phyloP scores from a whole-genome alignment of 495 filamentous ascomycete species.

The Aspergillus kassunensis region DNA sequence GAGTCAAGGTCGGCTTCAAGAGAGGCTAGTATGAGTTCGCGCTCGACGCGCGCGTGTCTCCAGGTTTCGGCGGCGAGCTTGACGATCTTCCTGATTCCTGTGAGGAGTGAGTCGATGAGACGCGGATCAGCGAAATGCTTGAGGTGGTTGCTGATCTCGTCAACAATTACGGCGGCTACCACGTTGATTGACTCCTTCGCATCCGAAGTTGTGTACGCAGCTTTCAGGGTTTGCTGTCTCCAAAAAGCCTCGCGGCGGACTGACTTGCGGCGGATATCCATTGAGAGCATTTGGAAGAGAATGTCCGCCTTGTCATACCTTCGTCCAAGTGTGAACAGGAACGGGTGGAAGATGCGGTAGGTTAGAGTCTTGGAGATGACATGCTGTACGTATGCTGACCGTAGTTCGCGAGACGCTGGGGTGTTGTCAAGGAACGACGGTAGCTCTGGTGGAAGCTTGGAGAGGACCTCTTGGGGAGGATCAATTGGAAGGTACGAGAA shows the following conservation, averaged over 20 bases:
- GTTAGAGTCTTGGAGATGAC: conserved; percentile 56
- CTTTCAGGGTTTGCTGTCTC: conserved; percentile 61
- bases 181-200: conserved; percentile 60
- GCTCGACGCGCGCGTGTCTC: conserved; percentile 59
- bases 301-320: conserved; percentile 60
- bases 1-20: conserved; percentile 42
- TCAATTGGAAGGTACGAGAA: conserved; percentile 56
- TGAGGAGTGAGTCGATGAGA: conserved; percentile 49
- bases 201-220: conserved; percentile 58
- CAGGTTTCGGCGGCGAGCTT: conserved; percentile 63
- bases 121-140: conserved; percentile 55
- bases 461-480: conserved; percentile 49
- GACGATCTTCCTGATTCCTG: conserved; percentile 53
- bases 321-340: conserved; percentile 59
- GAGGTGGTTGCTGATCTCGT: conserved; percentile 57
- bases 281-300: conserved; percentile 58
- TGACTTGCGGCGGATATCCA: conserved; percentile 58
- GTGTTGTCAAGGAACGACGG: conserved; percentile 55
- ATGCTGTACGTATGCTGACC: conserved; percentile 59
- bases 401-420: conserved; percentile 49
- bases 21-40: conserved; percentile 54
- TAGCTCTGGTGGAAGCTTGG: conserved; percentile 50
- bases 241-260: conserved; percentile 60
- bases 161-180: conserved; percentile 56
- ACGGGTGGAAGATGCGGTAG: conserved; percentile 61